Percentiles rank a stretch among this genome's conserved stretches.
Evolutionary conservation across 352 stramenopile species (phyloP).

Genomic region (Pythium apleroticum): DNA sequence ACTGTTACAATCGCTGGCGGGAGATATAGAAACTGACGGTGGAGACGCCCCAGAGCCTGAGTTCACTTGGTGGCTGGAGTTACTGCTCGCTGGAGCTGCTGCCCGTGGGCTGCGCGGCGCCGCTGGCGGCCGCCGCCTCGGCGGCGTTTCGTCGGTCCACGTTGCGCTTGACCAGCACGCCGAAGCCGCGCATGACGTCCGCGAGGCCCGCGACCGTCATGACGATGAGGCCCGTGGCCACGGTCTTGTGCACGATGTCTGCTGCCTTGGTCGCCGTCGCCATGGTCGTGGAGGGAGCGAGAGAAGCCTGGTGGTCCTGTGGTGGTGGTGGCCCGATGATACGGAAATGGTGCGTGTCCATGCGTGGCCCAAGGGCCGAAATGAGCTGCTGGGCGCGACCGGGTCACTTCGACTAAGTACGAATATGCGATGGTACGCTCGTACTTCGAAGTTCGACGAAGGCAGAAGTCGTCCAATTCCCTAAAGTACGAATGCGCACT

Average conservation of each 20-base stretch:
- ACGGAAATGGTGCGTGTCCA: conserved; percentile 5
- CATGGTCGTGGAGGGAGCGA: conserved; percentile 17
- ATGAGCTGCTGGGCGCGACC: background rate
- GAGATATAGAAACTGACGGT: background rate
- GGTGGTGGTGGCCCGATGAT: conserved; percentile 7
- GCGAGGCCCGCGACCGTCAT: conserved; percentile 63
- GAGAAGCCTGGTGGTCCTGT: background rate
- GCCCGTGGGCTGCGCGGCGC: background rate
- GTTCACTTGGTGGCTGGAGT: no score
- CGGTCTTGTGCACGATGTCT: conserved; percentile 82
- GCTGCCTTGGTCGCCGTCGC: conserved; percentile 46
- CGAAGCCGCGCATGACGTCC: conserved; percentile 80
- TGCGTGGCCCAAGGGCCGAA: background rate
- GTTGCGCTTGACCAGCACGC: conserved; percentile 80
- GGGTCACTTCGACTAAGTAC: background rate
- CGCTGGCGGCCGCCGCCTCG: background rate
- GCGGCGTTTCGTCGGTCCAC: conserved; percentile 47
- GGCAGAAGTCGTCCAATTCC: background rate
- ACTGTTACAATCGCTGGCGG: background rate
- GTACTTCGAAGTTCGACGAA: background rate
- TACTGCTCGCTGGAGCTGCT: conserved; percentile 13
- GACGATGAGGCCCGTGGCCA: conserved; percentile 70
- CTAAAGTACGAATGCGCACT: background rate
- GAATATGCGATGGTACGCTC: background rate
- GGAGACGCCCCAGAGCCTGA: background rate